A percentile compares a stretch with the other conserved stretches of the same genome.
phyloP scores from a whole-genome alignment of 139 green algal species.

The Picochlorum costavermella region DNA sequence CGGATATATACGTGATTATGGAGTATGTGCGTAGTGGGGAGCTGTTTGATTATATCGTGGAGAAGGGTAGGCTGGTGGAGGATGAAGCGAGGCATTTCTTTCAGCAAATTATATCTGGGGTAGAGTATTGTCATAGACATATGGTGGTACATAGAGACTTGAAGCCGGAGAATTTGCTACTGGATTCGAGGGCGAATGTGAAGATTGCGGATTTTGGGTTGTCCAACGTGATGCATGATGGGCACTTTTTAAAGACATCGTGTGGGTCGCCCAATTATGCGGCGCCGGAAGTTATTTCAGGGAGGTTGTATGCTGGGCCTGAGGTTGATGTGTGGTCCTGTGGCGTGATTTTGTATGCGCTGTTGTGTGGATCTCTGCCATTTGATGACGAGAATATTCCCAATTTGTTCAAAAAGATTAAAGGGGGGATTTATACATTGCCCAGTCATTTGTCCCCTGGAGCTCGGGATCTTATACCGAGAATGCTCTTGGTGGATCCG shows the following conservation, averaged over 20 bases:
- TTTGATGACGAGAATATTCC: slow-evolving; percentile 99
- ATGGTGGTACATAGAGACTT: slow-evolving; percentile 88
- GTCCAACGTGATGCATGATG: slow-evolving; percentile 96
- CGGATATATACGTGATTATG: slow-evolving; percentile 98
- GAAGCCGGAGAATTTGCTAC: slow-evolving; percentile 97
- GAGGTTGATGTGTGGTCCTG: slow-evolving; percentile 99
- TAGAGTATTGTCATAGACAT: slow-evolving; percentile 97
- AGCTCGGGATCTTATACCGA: slow-evolving; percentile 91
- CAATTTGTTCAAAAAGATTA: slow-evolving; percentile 99
- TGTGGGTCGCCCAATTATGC: slow-evolving; percentile 98
- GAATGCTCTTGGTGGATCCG: slow-evolving; percentile 97
- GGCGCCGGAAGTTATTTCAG: slow-evolving; percentile 95
- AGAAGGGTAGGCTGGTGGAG: slow-evolving; percentile 94
- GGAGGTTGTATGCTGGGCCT: slow-evolving; percentile 91
- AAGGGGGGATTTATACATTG: slow-evolving; percentile 93
- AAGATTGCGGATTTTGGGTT: slow-evolving; percentile 98
- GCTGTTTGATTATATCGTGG: slow-evolving; percentile 99
- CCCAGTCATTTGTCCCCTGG: slow-evolving; percentile 86
- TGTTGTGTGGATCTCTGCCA: slow-evolving; percentile 93
- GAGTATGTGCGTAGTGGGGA: slow-evolving; percentile 96
- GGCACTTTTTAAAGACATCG: slow-evolving; percentile 97
- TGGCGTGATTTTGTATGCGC: slow-evolving; percentile 97
- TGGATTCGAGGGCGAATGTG: slow-evolving; percentile 80
- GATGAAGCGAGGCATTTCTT: slow-evolving; percentile 98
- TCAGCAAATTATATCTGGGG: slow-evolving; percentile 92